Evolutionary conservation across 2,329 filamentous ascomycete species (phyloP).

Genomic region (Apiospora phragmitis): DNA sequence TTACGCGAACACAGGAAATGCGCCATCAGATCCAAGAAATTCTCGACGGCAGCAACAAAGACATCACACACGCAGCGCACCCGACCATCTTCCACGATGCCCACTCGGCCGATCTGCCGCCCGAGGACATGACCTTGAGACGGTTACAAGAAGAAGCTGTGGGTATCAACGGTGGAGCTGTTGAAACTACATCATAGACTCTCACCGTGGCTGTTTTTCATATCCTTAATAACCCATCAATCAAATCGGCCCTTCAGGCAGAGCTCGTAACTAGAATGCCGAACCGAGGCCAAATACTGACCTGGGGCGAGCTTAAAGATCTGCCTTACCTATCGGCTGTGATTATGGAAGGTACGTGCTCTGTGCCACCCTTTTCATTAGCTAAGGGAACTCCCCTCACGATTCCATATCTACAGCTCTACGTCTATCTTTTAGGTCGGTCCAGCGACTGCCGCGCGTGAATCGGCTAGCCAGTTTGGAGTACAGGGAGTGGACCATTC

Average conservation of each 20-base stretch:
- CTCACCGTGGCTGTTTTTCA: no score
- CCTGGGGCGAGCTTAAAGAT: not conserved
- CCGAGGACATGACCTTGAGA: slow-evolving; percentile 15
- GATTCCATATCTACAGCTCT: slow-evolving; percentile 11
- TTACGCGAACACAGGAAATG: not conserved
- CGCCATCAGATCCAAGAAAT: not conserved
- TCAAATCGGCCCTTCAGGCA: no score
- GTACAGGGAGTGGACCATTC: slow-evolving; percentile 19
- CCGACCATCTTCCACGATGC: not conserved
- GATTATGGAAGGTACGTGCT: slow-evolving; percentile 25
- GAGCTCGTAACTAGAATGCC: no score
- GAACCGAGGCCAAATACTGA: no score
- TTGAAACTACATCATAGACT: no score
- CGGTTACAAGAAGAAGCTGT: not conserved
- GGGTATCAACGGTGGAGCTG: no score
- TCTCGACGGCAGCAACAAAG: not conserved
- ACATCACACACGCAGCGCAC: no score
- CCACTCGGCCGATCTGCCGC: not conserved
- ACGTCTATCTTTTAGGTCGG: slow-evolving; percentile 16
- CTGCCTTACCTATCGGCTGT: slow-evolving; percentile 28
- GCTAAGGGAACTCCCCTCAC: no score
- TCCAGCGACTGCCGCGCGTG: slow-evolving; percentile 19
- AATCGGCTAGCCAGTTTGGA: slow-evolving; percentile 14
- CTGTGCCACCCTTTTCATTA: no score
- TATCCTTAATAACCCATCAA: no score